A percentile compares a stretch with the other conserved stretches of the same genome.
These are phyloP conservation scores for Scutellaria baicalensis DNA, from an alignment of 257 asterid species.

Conservation along the genomic window DNA sequence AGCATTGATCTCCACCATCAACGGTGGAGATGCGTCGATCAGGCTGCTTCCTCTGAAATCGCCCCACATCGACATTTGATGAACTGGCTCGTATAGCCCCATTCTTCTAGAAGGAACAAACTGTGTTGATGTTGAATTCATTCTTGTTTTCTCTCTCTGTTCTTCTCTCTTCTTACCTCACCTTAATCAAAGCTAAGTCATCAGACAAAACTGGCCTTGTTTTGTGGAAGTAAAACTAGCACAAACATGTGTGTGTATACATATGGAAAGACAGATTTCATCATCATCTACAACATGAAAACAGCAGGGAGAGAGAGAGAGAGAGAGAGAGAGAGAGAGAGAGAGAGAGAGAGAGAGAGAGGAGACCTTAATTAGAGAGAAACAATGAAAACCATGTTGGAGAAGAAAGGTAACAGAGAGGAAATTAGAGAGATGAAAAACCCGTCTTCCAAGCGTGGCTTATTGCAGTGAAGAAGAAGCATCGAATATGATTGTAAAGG, in stretches of 20 bases:
- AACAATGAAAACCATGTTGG: background rate
- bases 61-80: constrained; percentile 69
- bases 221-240: no score
- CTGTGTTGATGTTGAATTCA: constrained; percentile 67
- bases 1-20: constrained; percentile 43
- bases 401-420: background rate
- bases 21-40: constrained; percentile 36
- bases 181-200: background rate
- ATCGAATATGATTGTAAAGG: constrained; percentile 44
- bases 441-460: constrained; percentile 18
- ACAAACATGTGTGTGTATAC: background rate
- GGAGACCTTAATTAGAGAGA: constrained; percentile 26
- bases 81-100: constrained; percentile 71
- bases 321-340: background rate
- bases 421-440: background rate
- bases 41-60: constrained; percentile 51
- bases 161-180: background rate
- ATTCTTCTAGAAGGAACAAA: constrained; percentile 72
- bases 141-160: background rate
- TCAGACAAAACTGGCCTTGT: no score
- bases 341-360: constrained; percentile 16
- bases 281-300: background rate
- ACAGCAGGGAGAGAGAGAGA: background rate
- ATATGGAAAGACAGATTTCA: background rate
- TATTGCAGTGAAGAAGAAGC: constrained; percentile 36